These are phyloP conservation scores for Prototheca wickerhamii DNA, from an alignment of 163 green algal species.

Conservation along the genomic window DNA sequence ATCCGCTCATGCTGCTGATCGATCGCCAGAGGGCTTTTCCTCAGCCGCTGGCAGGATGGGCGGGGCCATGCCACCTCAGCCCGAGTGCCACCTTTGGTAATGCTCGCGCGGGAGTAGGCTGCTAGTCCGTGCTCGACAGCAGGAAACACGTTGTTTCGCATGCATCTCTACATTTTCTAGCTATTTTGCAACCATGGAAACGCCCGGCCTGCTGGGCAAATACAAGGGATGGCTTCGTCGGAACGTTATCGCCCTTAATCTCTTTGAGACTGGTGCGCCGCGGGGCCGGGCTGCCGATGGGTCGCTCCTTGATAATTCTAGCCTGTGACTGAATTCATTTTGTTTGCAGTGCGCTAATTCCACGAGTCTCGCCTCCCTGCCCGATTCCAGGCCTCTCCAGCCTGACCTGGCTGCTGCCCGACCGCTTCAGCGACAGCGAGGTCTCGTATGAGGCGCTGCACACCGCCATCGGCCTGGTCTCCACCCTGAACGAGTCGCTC, in stretches of 20 bases:
- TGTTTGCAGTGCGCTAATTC: neutral
- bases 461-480: conserved; percentile 39
- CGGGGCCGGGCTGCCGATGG: neutral
- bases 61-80: too few species aligned
- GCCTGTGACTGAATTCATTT: neutral
- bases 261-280: conserved; percentile 17
- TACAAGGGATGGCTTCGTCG: conserved; percentile 17
- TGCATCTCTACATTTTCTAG: neutral
- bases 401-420: conserved; percentile 43
- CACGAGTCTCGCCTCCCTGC: neutral
- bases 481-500: conserved; percentile 42
- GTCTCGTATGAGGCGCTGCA: conserved; percentile 44
- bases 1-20: too few species aligned
- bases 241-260: conserved; percentile 8
- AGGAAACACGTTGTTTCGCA: too few species aligned
- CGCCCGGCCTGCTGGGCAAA: neutral
- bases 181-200: neutral
- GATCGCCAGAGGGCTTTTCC: too few species aligned
- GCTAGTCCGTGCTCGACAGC: too few species aligned
- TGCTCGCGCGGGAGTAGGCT: too few species aligned
- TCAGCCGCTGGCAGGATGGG: too few species aligned
- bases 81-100: too few species aligned
- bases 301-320: neutral
- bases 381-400: conserved; percentile 27
- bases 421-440: conserved; percentile 47